phyloP scores from a whole-genome alignment of 2,329 filamentous ascomycete genomes.

The Nigrospora oryzae region DNA sequence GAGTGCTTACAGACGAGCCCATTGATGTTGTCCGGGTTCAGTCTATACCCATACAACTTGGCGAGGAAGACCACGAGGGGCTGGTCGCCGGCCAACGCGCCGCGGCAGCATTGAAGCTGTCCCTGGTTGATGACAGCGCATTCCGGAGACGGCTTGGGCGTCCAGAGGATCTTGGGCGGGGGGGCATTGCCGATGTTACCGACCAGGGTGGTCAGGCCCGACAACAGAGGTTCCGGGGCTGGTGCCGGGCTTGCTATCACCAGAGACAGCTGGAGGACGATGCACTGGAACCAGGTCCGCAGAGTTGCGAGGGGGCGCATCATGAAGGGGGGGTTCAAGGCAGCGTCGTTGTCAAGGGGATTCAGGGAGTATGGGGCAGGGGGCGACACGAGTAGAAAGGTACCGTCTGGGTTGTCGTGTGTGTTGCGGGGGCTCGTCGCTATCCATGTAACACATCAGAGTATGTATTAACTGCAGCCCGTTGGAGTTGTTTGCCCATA shows the following conservation, averaged over 20 bases:
- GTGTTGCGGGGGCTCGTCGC: too few relatives aligned
- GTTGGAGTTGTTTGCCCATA: too few relatives aligned
- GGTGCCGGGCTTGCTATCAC: background rate
- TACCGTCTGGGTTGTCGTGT: too few relatives aligned
- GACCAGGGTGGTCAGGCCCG: constrained; percentile 6
- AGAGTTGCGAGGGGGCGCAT: constrained; percentile 1
- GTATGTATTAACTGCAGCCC: too few relatives aligned
- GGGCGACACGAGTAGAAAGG: too few relatives aligned
- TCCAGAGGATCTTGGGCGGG: constrained; percentile 15
- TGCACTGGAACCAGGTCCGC: background rate
- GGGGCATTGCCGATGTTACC: constrained; percentile 12
- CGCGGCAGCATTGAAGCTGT: constrained; percentile 20
- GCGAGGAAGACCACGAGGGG: constrained; percentile 19
- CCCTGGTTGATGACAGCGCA: constrained; percentile 18
- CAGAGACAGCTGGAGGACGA: background rate
- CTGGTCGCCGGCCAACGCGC: constrained; percentile 15
- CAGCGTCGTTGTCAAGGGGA: too few relatives aligned
- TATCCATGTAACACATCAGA: too few relatives aligned
- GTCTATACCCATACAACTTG: constrained; percentile 14
- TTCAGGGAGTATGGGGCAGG: too few relatives aligned
- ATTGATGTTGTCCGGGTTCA: constrained; percentile 21
- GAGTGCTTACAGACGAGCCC: constrained; percentile 17
- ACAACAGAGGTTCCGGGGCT: constrained; percentile 7
- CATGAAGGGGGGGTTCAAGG: background rate
- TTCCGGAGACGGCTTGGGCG: constrained; percentile 14